Conservation (phyloP, 2,329 filamentous ascomycete species). For the Chaetoscypha palmicola region DNA sequence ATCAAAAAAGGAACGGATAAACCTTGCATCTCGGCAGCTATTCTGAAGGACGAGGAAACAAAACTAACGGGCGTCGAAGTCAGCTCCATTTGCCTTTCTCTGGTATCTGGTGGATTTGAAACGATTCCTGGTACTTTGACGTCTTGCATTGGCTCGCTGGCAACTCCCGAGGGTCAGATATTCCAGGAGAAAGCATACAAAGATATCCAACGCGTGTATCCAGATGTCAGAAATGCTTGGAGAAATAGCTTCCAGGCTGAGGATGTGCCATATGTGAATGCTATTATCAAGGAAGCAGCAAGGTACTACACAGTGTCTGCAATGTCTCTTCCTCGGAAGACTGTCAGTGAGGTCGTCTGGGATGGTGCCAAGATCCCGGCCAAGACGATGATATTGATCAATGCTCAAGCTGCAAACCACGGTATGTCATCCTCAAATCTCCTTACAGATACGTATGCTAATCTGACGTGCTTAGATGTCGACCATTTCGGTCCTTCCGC, state of each 20-base stretch:
- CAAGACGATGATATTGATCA: conserved; percentile 48
- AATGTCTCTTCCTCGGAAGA: conserved; percentile 46
- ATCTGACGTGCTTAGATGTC: conserved; percentile 31
- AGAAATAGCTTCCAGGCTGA: conserved; percentile 37
- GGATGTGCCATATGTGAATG: conserved; percentile 41
- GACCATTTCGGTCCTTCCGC: conserved; percentile 43
- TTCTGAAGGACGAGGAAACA: conserved; percentile 47
- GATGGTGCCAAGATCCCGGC: conserved; percentile 44
- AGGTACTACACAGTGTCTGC: conserved; percentile 47
- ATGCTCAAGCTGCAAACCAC: conserved; percentile 48
- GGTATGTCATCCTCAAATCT: conserved; percentile 30
- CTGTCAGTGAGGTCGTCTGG: conserved; percentile 43
- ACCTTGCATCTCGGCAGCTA: conserved; percentile 46
- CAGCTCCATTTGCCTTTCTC: conserved; percentile 44
- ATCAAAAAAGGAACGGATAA: conserved; percentile 45
- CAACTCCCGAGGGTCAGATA: conserved; percentile 40
- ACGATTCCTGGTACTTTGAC: conserved; percentile 48
- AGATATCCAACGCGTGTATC: conserved; percentile 43
- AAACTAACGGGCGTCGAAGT: conserved; percentile 47
- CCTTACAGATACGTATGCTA: neutral
- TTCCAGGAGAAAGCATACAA: conserved; percentile 47
- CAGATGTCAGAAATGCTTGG: conserved; percentile 42
- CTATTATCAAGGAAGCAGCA: conserved; percentile 45
- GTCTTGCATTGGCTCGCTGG: conserved; percentile 43
- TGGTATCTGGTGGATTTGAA: conserved; percentile 48